Base-by-base conservation (phyloP, 2,329 filamentous ascomycete species). In the Orbilia javanica region DNA sequence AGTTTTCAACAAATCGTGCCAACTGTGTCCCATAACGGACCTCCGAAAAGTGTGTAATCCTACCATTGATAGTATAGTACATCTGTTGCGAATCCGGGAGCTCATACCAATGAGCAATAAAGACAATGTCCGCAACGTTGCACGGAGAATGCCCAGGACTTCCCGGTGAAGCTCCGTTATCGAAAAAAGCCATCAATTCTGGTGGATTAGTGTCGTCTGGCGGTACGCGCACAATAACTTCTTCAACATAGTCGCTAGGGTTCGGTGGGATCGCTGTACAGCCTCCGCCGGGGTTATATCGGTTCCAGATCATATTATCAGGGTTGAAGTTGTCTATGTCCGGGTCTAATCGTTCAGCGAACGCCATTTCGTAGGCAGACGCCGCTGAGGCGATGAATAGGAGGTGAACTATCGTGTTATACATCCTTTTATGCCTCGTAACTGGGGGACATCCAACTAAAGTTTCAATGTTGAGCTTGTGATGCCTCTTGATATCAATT, bases 361-460 rank as follows among this genome's bases (percentile, higher is more conserved):
- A 71, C 10, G 55, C 55, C 55, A 71, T 39, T n/a, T 71, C 67
- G n/a, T 71, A 71, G 15, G 36, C 66, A 8, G 52, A 25, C 5
- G 11, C 25, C 46, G 11, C 20, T 8, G 57, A 8, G 4, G 52
- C 27, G 3, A 22, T 20, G 1, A 27, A 1, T n/a, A 36, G 15
- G 27, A 55, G 11, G 10, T 3, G 2, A 20, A 55, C 15, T 3
- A 7, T 18, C 4, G 6, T 8, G 1, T 5, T 18, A 6, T 11
- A n/a, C 22, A 29, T 29, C 48, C n/a, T n/a, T n/a, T n/a, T n/a
- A n/a, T n/a, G n/a, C n/a, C n/a, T n/a, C n/a, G n/a, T n/a, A n/a
- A n/a, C n/a, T n/a, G n/a, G n/a, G n/a, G n/a, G n/a, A n/a, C n/a
- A n/a, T n/a, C n/a, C n/a, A n/a, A n/a, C n/a, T n/a, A n/a, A n/a